Evolutionary conservation across 2,329 filamentous ascomycete species (phyloP).

Genomic region (Xylaria sp.): DNA sequence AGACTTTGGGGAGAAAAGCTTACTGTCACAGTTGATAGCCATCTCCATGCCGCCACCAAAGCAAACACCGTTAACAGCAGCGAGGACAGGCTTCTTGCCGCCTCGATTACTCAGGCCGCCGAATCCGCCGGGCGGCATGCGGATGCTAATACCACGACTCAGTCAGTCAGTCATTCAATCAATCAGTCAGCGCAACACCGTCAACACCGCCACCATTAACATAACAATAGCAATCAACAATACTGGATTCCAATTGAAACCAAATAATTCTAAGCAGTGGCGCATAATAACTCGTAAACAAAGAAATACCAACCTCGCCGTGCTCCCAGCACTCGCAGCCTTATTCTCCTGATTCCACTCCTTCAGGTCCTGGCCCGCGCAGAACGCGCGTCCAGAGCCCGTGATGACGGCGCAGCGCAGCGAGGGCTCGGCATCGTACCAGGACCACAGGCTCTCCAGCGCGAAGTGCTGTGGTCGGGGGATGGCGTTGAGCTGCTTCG

Average conservation of each 20-base stretch:
- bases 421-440: slow-evolving; percentile 71
- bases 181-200: background rate
- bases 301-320: slow-evolving; percentile 17
- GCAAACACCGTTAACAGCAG: slow-evolving; percentile 79
- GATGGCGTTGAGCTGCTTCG: slow-evolving; percentile 68
- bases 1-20: background rate
- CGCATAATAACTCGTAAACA: too few relatives aligned
- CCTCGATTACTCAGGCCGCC: slow-evolving; percentile 72
- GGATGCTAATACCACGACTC: slow-evolving; percentile 29
- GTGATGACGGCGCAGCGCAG: slow-evolving; percentile 73
- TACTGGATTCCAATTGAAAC: too few relatives aligned
- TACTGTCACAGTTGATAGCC: slow-evolving; percentile 72
- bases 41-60: slow-evolving; percentile 84
- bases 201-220: background rate
- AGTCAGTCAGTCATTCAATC: background rate
- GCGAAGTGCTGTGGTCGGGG: slow-evolving; percentile 59
- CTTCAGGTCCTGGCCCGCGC: slow-evolving; percentile 74
- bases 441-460: slow-evolving; percentile 63
- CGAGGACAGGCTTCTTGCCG: slow-evolving; percentile 80
- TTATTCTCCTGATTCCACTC: slow-evolving; percentile 63
- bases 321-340: background rate
- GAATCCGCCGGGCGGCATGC: slow-evolving; percentile 64
- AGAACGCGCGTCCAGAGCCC: slow-evolving; percentile 72
- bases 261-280: background rate
- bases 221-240: background rate